Base-by-base conservation (phyloP, 768 basidiomycete species). In the Sarcodon sp. region DNA sequence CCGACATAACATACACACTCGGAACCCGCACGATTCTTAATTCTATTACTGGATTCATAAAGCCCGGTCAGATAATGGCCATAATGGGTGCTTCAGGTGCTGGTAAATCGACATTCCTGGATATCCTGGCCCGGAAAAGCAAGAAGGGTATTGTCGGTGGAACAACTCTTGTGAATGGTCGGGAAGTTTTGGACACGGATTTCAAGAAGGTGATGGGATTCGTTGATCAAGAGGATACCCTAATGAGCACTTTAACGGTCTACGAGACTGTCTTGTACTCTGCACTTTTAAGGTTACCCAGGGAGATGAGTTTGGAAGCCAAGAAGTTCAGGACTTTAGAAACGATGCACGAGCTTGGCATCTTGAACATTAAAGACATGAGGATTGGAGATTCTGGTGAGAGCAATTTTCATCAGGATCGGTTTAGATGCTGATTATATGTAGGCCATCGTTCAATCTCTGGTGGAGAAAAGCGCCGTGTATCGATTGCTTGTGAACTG, bases 31-130 rank as follows among this genome's bases (percentile, higher is more conserved):
- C 70, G 4, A 84, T 97, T 45, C 72, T 98, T n/a, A 79, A 83
- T 54, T 70, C 70, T 44, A 83, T 98, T 47, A 81, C 83, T 0
- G 94, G 94, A 3, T 73, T 75, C 8, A 87, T 90, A 39, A 79
- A 84, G 54, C 85, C 92, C 0, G 94, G 94, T 6, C 86, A 92
- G 61, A 70, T 97, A 45, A 81, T 93, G 69, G 94, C 92, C 1
- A 87, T 98, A 56, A 92, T 98, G 86, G 94, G 94, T 50, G 90
- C 92, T 0, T 94, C 91, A 0, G 94, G 93, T 15, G 91, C 93
- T 0, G 94, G 94, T 41, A 97, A 97, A 64, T 93, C 91, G 2
- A 97, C 96, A 0, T 76, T 98, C 57, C 80, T 99, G 43, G 96
- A 99, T 60, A 93, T 98, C 52, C 79, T 99, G 15, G 96, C 94